phyloP scores from a whole-genome alignment of 2,329 filamentous ascomycete genomes.

The Orbilia ellipsospora region DNA sequence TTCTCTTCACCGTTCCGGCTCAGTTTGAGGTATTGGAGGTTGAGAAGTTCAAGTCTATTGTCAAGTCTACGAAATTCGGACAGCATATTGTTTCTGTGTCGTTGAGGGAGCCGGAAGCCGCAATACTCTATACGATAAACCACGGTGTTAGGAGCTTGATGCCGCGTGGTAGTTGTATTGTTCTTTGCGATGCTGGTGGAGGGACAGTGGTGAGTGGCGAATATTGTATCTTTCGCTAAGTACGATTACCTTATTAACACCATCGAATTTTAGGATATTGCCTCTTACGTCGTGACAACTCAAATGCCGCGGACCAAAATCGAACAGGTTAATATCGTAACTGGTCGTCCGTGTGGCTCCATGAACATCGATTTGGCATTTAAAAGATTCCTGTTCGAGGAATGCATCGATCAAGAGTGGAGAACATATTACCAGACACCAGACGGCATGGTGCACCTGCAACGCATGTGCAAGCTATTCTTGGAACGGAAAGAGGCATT shows the following conservation, averaged over 20 bases:
- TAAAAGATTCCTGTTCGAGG: slow-evolving; percentile 35
- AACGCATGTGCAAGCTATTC: slow-evolving; percentile 43
- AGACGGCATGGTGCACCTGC: slow-evolving; percentile 30
- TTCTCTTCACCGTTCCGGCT: slow-evolving; percentile 42
- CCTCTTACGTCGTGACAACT: slow-evolving; percentile 32
- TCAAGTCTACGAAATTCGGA: slow-evolving; percentile 35
- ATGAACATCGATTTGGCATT: slow-evolving; percentile 48
- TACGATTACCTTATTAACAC: neutral
- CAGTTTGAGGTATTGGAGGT: slow-evolving; percentile 45
- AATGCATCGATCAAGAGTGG: slow-evolving; percentile 28
- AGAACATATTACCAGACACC: slow-evolving; percentile 11
- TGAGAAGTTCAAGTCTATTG: slow-evolving; percentile 32
- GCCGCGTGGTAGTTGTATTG: slow-evolving; percentile 37
- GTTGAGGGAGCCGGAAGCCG: slow-evolving; percentile 38
- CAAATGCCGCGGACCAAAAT: slow-evolving; percentile 22
- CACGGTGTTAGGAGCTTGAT: slow-evolving; percentile 40
- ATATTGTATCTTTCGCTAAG: neutral
- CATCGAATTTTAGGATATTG: slow-evolving; percentile 30
- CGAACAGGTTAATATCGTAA: slow-evolving; percentile 48
- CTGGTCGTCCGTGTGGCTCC: slow-evolving; percentile 38
- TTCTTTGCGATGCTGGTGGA: slow-evolving; percentile 47
- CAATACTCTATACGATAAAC: slow-evolving; percentile 42
- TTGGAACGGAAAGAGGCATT: slow-evolving; percentile 48
- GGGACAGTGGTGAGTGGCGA: slow-evolving; percentile 38
- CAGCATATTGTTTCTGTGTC: slow-evolving; percentile 31